phyloP scores from a whole-genome alignment of 176 grass and related monocot species.

The Dendrocalamus sinicus region DNA sequence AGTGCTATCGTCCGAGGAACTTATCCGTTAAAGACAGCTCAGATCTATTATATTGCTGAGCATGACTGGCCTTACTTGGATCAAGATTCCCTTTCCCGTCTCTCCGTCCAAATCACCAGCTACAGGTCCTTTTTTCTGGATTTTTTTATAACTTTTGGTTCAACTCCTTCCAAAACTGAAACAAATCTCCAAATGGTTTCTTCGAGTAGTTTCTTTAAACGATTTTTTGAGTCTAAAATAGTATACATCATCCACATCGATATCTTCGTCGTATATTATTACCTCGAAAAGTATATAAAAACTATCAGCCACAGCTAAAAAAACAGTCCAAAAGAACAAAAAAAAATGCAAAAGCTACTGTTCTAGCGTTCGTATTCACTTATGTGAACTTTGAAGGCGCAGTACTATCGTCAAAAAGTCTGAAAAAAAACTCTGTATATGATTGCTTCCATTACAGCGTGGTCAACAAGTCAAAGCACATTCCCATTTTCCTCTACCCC shows the following conservation, averaged over 20 bases:
- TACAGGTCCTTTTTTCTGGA: no score
- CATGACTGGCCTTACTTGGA: background rate
- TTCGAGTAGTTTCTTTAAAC: no score
- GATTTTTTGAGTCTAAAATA: no score
- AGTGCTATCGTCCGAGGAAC: background rate
- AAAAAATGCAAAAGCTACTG: background rate
- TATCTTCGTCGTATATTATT: accelerated
- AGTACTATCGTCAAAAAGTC: background rate
- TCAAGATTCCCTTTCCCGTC: background rate
- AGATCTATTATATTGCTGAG: background rate
- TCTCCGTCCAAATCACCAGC: background rate
- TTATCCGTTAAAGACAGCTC: background rate
- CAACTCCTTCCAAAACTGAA: no score
- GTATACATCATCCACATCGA: no score
- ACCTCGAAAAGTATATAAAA: no score
- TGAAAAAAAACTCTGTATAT: background rate
- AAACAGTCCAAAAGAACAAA: no score
- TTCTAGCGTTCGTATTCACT: background rate
- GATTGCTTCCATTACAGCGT: background rate
- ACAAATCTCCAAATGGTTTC: no score
- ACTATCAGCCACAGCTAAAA: no score
- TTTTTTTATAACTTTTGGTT: no score
- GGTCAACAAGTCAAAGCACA: background rate
- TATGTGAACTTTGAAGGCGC: background rate
- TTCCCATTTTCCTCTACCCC: background rate